phyloP scores from a whole-genome alignment of 805 yeast genomes.

The Candida michaelii region DNA sequence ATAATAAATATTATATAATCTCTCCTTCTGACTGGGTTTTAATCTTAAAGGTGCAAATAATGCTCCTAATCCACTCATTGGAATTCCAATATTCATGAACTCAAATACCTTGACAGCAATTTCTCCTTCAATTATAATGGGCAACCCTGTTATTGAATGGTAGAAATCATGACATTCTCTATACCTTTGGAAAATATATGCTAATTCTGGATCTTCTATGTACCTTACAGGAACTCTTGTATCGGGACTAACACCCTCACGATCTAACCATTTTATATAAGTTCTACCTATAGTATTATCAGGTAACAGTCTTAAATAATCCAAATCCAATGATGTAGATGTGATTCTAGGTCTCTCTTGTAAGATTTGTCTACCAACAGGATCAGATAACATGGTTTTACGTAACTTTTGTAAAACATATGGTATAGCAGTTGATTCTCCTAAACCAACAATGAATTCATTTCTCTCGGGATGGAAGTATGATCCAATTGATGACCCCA shows the following conservation, averaged over 20 bases:
- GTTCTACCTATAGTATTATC: conserved; percentile 71
- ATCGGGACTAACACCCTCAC: conserved; percentile 91
- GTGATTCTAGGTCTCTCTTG: conserved; percentile 83
- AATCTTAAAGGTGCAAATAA: conserved; percentile 83
- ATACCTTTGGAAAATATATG: conserved; percentile 89
- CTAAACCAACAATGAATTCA: conserved; percentile 74
- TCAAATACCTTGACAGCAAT: conserved; percentile 90
- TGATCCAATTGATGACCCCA: conserved; percentile 77
- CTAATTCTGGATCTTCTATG: conserved; percentile 86
- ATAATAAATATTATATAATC: conserved; percentile 68
- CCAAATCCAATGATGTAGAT: conserved; percentile 64
- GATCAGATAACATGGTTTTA: conserved; percentile 71
- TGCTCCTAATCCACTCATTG: conserved; percentile 94
- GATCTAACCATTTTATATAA: conserved; percentile 78
- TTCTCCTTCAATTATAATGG: conserved; percentile 94
- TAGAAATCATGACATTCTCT: conserved; percentile 97
- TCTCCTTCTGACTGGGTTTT: conserved; percentile 56
- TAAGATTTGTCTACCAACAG: conserved; percentile 73
- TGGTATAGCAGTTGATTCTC: conserved; percentile 85
- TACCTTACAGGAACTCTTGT: conserved; percentile 85
- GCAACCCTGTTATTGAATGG: conserved; percentile 87
- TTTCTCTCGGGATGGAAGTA: conserved; percentile 74
- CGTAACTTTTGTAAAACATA: conserved; percentile 62
- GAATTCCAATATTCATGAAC: conserved; percentile 87
- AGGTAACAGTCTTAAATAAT: conserved; percentile 58